Base-by-base conservation (phyloP, 257 asterid species). In the Ilex aquifolium region DNA sequence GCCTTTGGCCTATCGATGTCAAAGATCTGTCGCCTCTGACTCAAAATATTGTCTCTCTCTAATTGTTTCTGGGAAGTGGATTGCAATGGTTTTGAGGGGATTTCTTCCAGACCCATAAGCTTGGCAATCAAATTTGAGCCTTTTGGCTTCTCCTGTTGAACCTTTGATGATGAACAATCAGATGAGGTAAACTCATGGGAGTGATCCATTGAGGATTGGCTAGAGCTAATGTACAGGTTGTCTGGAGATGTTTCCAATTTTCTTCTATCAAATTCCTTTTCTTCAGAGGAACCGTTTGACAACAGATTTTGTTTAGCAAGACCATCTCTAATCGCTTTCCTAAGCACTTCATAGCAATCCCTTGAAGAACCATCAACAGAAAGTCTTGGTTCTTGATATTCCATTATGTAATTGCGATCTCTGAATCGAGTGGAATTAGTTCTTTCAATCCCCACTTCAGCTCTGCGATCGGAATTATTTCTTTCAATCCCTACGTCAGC, bases 81-180 rank as follows among this genome's bases (percentile, higher is more conserved):
- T 12, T 65, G 60, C 49, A 39, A 54, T 0, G 64, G 69, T 53
- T 66, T 74, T 9, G 75, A 44, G 7, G 87, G 75, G 61, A 59
- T 56, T 60, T 76, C 85, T 54, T 84, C 95, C 56, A 88, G 58
- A 39, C 96, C 96, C 96, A 88, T 88, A 56, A 88, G 88, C 85
- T 71, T 82, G 52, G 95, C 96, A 31, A 88, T 80, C 56, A 83
- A 77, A 72, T 82, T 86, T 12, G 83, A 66, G 21, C 75, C 78
- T 76, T 78, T 78, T 5, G 73, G 72, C 69, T 68, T 83, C 77
- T 74, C 77, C 50, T 57, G 63, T 58, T 56, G 63, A 59, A 75
- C 56, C 65, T 54, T 72, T 6, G 73, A 65, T 0, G 75, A 51
- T 10, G 10, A 81, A 66, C 70, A 64, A 49, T 65, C 74, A 46